Evolutionary conservation across 164 flowering plant genomes (phyloP).

Genomic region (Vitis amurensis): DNA sequence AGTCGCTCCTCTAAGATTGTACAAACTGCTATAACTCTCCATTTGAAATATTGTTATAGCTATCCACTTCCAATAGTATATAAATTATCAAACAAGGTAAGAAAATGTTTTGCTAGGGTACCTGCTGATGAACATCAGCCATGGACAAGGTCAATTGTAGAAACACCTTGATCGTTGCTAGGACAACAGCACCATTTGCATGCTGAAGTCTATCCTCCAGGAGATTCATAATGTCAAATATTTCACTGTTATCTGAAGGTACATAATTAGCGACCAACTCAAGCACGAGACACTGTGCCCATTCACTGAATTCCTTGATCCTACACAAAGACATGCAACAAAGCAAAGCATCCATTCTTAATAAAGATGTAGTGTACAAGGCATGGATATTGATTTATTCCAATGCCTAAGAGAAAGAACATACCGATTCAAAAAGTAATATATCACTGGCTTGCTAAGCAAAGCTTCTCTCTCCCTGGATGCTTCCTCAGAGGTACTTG

Average conservation of each 20-base stretch:
- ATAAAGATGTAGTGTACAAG: too few relatives aligned
- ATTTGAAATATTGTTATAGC: not conserved
- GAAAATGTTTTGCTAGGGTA: slow-evolving; percentile 17
- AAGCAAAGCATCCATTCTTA: not conserved
- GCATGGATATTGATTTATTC: not conserved
- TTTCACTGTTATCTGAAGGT: slow-evolving; percentile 86
- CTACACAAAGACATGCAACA: slow-evolving; percentile 41
- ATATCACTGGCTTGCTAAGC: slow-evolving; percentile 84
- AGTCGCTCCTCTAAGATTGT: not conserved
- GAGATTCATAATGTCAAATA: slow-evolving; percentile 98
- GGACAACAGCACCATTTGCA: slow-evolving; percentile 98
- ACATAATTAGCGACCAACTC: slow-evolving; percentile 88
- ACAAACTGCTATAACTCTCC: not conserved
- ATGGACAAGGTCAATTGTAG: slow-evolving; percentile 91
- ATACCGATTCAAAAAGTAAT: slow-evolving; percentile 82
- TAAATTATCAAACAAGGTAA: not conserved
- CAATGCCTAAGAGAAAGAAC: slow-evolving; percentile 2
- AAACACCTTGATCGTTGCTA: slow-evolving; percentile 89
- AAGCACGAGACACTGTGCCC: slow-evolving; percentile 96
- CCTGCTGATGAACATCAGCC: slow-evolving; percentile 99
- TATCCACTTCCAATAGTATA: not conserved
- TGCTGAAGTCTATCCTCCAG: slow-evolving; percentile 99
- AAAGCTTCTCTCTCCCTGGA: slow-evolving; percentile 77
- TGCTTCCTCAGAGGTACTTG: slow-evolving; percentile 86
- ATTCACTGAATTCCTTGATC: slow-evolving; percentile 92